Conservation (phyloP, 306 rosid genomes). For the Abrus precatorius region DNA sequence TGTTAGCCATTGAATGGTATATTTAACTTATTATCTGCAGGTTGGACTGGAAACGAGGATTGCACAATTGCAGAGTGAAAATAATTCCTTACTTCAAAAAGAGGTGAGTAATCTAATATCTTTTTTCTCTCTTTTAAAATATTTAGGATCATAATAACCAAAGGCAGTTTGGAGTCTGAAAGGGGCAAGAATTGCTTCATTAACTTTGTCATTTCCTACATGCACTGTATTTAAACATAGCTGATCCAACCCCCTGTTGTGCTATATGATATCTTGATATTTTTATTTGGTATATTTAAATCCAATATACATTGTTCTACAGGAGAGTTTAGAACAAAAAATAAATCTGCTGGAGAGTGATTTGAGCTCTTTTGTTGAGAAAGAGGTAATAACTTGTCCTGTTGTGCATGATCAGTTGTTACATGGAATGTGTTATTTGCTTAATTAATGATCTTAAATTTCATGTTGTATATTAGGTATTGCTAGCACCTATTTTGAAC, state of each 20-base stretch:
- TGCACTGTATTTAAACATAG: conserved; percentile 9
- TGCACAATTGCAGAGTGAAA: conserved; percentile 63
- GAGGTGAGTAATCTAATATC: conserved; percentile 56
- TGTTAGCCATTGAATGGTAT: conserved; percentile 32
- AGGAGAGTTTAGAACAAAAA: conserved; percentile 73
- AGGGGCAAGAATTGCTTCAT: conserved; percentile 52
- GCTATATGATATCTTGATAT: background rate
- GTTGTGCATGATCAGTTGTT: background rate
- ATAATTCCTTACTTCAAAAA: conserved; percentile 63
- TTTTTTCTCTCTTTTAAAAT: background rate
- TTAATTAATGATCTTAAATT: conserved; percentile 31
- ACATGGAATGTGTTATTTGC: background rate
- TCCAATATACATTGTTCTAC: conserved; percentile 46
- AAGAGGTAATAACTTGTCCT: conserved; percentile 60
- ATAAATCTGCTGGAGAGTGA: conserved; percentile 64
- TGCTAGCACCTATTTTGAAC: background rate
- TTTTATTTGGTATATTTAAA: conserved; percentile 26
- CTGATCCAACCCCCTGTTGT: conserved; percentile 3
- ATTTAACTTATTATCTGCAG: conserved; percentile 57
- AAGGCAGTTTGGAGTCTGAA: conserved; percentile 53
- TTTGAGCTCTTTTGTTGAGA: conserved; percentile 49
- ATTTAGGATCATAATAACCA: background rate
- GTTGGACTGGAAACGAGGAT: conserved; percentile 64
- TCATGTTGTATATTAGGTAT: conserved; percentile 26
- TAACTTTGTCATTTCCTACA: conserved; percentile 20